phyloP scores from a whole-genome alignment of 371 early-diverging fungal genomes.

The Dinochytrium kinnereticum region DNA sequence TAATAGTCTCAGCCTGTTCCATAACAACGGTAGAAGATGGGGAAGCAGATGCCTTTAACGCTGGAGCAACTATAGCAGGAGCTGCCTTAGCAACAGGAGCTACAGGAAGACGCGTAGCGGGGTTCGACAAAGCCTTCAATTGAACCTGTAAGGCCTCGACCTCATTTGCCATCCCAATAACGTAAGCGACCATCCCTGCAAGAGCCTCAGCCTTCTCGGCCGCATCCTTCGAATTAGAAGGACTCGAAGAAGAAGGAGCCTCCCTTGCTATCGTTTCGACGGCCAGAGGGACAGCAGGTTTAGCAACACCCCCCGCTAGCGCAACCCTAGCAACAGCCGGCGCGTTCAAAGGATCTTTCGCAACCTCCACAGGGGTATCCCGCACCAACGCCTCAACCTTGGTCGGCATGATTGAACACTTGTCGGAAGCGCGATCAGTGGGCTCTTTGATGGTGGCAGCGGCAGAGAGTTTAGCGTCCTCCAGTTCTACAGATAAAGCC shows the following conservation, averaged over 20 bases:
- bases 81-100: neutral
- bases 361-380: neutral
- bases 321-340: slow-evolving; percentile 1
- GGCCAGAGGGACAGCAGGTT: neutral
- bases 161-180: neutral
- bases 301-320: neutral
- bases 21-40: neutral
- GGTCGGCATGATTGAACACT: no score
- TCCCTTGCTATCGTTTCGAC: no score
- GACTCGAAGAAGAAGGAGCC: no score
- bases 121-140: neutral
- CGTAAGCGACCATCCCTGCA: neutral
- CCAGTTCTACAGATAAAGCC: neutral
- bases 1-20: neutral
- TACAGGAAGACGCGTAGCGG: neutral
- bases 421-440: neutral
- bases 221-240: no score
- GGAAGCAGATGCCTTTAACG: neutral
- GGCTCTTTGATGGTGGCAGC: neutral
- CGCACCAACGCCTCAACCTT: neutral
- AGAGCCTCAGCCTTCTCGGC: neutral
- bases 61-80: neutral
- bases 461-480: slow-evolving; percentile 3
- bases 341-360: neutral
- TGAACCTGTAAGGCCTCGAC: neutral